phyloP scores from a whole-genome alignment of 106 monocot genomes.

The Dendrobium catenatum region DNA sequence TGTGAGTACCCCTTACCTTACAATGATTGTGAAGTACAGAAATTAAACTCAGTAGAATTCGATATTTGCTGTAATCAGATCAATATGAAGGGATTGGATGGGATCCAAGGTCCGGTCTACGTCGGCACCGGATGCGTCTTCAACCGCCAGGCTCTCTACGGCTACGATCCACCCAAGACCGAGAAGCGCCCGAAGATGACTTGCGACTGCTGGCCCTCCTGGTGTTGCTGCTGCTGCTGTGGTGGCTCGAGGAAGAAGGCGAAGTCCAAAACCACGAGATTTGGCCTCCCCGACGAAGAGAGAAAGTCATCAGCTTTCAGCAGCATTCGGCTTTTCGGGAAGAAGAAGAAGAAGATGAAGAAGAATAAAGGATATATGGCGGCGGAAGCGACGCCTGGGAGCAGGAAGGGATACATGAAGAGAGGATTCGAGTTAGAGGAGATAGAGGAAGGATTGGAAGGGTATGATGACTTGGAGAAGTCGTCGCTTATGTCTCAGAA shows the following conservation, averaged over 20 bases:
- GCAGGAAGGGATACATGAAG: constrained; percentile 35
- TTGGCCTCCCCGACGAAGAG: constrained; percentile 1
- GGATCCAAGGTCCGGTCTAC: constrained; percentile 90
- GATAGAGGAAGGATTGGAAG: constrained; percentile 92
- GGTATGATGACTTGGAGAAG: constrained; percentile 81
- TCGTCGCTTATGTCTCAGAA: constrained; percentile 94
- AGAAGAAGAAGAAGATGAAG: constrained; percentile 36
- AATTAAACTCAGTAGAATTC: not conserved
- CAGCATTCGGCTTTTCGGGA: constrained; percentile 14
- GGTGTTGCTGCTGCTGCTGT: constrained; percentile 77
- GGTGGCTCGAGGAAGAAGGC: constrained; percentile 26
- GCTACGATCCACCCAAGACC: constrained; percentile 67
- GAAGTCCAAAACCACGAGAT: constrained; percentile 14
- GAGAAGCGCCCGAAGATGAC: constrained; percentile 80
- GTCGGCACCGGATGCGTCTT: constrained; percentile 87
- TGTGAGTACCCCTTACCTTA: constrained; percentile 16
- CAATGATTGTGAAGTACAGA: not conserved
- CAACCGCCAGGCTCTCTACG: constrained; percentile 84
- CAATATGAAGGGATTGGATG: constrained; percentile 90
- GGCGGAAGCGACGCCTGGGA: not conserved
- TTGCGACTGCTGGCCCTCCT: constrained; percentile 94
- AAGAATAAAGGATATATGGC: constrained; percentile 9
- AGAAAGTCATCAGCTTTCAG: constrained; percentile 11
- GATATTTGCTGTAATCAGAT: constrained; percentile 32
- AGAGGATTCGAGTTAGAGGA: constrained; percentile 62